Evolutionary conservation across 495 filamentous ascomycete genomes (phyloP), one percentile per base, ranked within the genome.

Genomic region (Pseudevernia furfuracea): DNA sequence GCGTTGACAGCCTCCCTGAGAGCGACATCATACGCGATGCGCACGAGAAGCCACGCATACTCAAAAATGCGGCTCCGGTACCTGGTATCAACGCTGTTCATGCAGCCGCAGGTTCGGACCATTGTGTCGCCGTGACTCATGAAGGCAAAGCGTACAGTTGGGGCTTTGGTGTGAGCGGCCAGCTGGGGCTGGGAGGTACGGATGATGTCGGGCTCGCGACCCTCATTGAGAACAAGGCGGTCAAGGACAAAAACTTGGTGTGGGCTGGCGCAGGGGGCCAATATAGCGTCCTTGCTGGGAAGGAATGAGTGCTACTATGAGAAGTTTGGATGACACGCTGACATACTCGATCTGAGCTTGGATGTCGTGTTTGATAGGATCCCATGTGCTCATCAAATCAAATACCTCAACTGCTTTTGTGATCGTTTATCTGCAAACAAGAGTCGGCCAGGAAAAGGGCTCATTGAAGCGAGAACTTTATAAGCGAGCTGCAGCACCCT

Each of bases 181-280:
- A 49, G 46, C n/a, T 49, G 46, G 46, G 46, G n/a, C 23, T 49
- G 46, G 46, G 46, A 25, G 23, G n/a, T n/a, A 49, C 46, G 46
- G 46, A 49, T 23, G 46, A 49, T 49, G 46, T 49, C n/a, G 46
- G n/a, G 46, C 7, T 49, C 0, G 46, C 46, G 46, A 49, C 23
- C 10, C n/a, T 23, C 19, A 49, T 49, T 28, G 46, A 49, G 46
- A 49, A 49, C 11, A 25, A 23, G 46, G 46, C 46, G 4, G 46
- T 49, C n/a, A 49, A 25, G 46, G 46, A 49, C n/a, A 49, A 25
- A 9, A 25, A 4, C 10, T 25, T 49, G 46, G 46, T 49, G n/a
- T 49, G 46, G 46, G 46, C 46, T n/a, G 46, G 46, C 21, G 46
- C 46, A 11, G 46, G 46, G 3, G 46, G 46, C 0, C 46, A 49